Percentiles rank a stretch among this genome's conserved stretches.
Evolutionary conservation across 345 rosid genomes (phyloP).

Genomic region (Carallia brachiata): DNA sequence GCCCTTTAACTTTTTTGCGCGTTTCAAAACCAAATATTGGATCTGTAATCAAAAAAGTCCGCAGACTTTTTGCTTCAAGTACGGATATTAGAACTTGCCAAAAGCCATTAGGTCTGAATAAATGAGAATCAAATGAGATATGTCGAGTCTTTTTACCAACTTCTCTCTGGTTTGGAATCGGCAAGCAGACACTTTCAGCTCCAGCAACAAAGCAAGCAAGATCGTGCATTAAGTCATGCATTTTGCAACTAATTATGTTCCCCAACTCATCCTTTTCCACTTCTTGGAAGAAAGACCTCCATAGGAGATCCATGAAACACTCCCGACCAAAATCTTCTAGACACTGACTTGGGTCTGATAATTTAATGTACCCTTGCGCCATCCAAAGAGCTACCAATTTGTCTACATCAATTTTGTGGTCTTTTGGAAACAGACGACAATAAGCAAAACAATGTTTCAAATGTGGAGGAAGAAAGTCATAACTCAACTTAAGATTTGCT

Average conservation of each 20-base stretch:
- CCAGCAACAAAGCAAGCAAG: constrained; percentile 5
- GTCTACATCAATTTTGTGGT: not conserved
- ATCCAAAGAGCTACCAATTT: constrained; percentile 19
- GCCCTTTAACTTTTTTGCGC: too few relatives aligned
- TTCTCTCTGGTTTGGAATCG: fast-evolving
- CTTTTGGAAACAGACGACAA: constrained; percentile 30
- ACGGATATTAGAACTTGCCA: not conserved
- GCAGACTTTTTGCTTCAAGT: not conserved
- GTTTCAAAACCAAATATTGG: fast-evolving
- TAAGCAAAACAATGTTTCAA: constrained; percentile 14
- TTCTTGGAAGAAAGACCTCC: too few relatives aligned
- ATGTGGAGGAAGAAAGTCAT: constrained; percentile 30
- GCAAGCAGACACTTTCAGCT: not conserved
- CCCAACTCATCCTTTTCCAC: too few relatives aligned
- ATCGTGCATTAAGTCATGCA: constrained; percentile 22
- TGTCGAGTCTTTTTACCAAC: not conserved
- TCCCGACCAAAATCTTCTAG: too few relatives aligned
- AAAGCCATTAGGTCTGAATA: too few relatives aligned
- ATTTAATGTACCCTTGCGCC: too few relatives aligned
- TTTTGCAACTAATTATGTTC: too few relatives aligned
- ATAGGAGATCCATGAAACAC: too few relatives aligned
- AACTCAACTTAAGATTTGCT: constrained; percentile 27
- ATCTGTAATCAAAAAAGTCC: constrained; percentile 8
- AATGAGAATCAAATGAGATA: not conserved
- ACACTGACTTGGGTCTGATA: too few relatives aligned